phyloP scores from a whole-genome alignment of 805 yeast genomes.

The Saccharomycopsis capsularis region DNA sequence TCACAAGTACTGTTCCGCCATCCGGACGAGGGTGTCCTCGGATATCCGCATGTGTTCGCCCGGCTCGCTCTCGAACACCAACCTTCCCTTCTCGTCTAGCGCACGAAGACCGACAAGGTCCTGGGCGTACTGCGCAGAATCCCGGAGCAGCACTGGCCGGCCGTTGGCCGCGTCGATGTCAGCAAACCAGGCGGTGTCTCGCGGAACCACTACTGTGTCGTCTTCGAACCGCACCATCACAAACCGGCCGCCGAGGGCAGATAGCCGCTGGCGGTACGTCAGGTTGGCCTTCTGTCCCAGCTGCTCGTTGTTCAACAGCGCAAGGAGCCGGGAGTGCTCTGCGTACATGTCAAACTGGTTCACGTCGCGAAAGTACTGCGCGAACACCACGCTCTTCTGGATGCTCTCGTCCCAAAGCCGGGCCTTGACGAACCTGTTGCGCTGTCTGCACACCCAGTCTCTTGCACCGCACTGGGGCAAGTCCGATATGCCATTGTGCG shows the following conservation, averaged over 20 bases:
- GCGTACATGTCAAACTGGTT: constrained; percentile 46
- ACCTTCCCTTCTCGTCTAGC: constrained; percentile 36
- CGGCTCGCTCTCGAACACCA: constrained; percentile 45
- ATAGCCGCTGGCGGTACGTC: constrained; percentile 39
- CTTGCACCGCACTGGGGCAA: constrained; percentile 62
- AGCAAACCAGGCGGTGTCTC: constrained; percentile 58
- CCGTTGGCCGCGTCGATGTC: constrained; percentile 40
- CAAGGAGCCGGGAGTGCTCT: constrained; percentile 51
- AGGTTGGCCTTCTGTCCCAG: constrained; percentile 23
- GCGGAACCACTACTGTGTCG: constrained; percentile 69
- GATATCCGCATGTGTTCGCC: constrained; percentile 63
- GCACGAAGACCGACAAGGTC: constrained; percentile 55
- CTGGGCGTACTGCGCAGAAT: constrained; percentile 43
- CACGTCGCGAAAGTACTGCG: constrained; percentile 66
- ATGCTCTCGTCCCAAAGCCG: constrained; percentile 55
- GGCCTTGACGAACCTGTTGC: constrained; percentile 57
- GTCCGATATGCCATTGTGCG: constrained; percentile 70
- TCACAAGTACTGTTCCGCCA: constrained; percentile 38
- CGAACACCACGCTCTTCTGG: constrained; percentile 56
- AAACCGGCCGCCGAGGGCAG: constrained; percentile 37
- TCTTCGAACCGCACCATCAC: constrained; percentile 53
- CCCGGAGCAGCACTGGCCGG: background rate
- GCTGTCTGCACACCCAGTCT: constrained; percentile 72
- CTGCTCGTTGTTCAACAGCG: constrained; percentile 60
- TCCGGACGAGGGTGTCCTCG: constrained; percentile 39